Evolutionary conservation across 1,284 basidiomycete genomes (phyloP), one percentile per base, ranked within the genome.

Genomic region (Chondrostereum purpureum): DNA sequence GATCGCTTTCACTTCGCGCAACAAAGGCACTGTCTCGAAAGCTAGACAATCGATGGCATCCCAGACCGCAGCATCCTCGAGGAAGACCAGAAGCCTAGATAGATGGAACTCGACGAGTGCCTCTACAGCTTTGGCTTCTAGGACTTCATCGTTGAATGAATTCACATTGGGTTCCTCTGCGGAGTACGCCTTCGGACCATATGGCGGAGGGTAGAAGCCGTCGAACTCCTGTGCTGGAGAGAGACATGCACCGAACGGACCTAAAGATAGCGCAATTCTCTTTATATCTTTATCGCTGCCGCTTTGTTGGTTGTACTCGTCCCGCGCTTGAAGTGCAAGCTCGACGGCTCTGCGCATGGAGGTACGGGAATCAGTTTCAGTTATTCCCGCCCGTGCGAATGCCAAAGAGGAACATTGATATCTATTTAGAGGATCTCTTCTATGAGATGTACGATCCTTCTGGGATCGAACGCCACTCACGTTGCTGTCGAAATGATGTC

Each of bases 11-110:
- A 84, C 68, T 61, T 92, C 89, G 18, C 78, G 63, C 11, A 76
- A 57, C 0, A 88, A 66, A 0, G 89, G 87, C 3, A 91, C 66
- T 0, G 88, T 92, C 69, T 92, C 89, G 58, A 92, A 91, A 5
- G 84, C 85, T 40, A 92, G 56, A 50, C 72, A 73, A 45, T 83
- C 78, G 44, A 92, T 63, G 6, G 57, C 57, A 19, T 58, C 52
- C 88, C 87, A 92, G 0, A 66, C 65, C 16, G 67, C 62, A 8
- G 47, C 44, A 43, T 79, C 65, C 3, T 58, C 54, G 0, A 76
- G 69, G 55, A 81, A 85, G 0, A 78, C 64, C 23, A 62, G 53
- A 31, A 92, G 67, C 8, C 88, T 70, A 45, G 75, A 69, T n/a
- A 81, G 62, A 58, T 92, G 88, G 55, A 87, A 90, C 38, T 69